Conservation (phyloP, 768 basidiomycete genomes). For the Neoboletus subvelutipes region DNA sequence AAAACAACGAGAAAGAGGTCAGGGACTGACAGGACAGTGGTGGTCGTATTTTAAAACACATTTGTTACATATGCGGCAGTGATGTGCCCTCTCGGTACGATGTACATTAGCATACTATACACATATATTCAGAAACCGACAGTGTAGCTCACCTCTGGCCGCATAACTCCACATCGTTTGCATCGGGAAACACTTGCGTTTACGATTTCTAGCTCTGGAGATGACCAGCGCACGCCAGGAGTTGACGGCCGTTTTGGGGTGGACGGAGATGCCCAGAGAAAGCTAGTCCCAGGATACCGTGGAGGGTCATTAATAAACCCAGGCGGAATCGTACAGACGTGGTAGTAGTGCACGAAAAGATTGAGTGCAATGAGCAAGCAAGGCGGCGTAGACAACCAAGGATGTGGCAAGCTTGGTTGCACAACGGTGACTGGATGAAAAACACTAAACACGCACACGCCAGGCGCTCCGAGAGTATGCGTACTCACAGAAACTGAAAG, state of each 20-base stretch:
- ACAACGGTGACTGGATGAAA: conserved; percentile 71
- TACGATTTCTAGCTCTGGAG: conserved; percentile 46
- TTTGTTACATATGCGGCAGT: conserved; percentile 87
- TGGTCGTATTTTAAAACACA: conserved; percentile 92
- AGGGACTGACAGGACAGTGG: conserved; percentile 76
- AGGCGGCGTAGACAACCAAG: conserved; percentile 59
- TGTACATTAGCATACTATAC: conserved; percentile 13
- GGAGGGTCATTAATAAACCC: conserved; percentile 73
- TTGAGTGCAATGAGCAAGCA: conserved; percentile 79
- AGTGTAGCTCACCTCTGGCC: conserved; percentile 69
- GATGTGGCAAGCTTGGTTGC: conserved; percentile 59
- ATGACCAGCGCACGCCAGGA: conserved; percentile 52
- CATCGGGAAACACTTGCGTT: conserved; percentile 60
- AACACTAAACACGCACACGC: background rate
- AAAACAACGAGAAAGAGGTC: conserved; percentile 2
- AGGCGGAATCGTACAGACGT: conserved; percentile 74
- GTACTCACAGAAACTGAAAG: conserved; percentile 77
- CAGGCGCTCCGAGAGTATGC: background rate
- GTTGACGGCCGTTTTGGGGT: conserved; percentile 15
- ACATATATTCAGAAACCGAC: background rate
- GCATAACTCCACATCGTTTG: conserved; percentile 60
- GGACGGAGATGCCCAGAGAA: conserved; percentile 57
- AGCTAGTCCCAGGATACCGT: conserved; percentile 36
- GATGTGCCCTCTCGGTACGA: conserved; percentile 75
- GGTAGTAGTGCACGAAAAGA: conserved; percentile 80